Base-by-base conservation (phyloP, 805 yeast species). In the Yamadazyma tumulicola region DNA sequence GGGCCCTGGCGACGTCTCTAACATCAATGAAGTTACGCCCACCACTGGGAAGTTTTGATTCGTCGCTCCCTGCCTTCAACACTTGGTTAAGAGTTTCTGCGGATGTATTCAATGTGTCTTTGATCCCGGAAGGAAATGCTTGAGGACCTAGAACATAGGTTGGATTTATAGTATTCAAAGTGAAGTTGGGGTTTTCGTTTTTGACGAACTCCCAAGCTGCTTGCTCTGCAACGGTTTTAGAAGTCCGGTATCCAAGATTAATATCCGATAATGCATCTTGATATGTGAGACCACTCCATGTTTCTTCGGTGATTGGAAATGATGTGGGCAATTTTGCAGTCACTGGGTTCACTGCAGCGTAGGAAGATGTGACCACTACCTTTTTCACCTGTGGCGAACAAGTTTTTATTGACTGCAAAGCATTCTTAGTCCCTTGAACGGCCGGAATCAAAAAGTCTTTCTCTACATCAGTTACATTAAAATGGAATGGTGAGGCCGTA, bases 1-100 rank as follows among this genome's bases (percentile, higher is more conserved):
- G 85, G 10, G 79, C 77, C 35, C 49, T 51, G 4, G 85, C 83
- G 29, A 76, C 79, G 49, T 81, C 85, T 48, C 84, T 66, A 3
- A 79, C 84, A 51, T 79, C 83, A 24, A 72, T 62, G n/a, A n/a
- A n/a, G n/a, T n/a, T n/a, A n/a, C 31, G 49, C 59, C 8, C 26
- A 16, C 11, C 45, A 53, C 6, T 26, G 31, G 9, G 16, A 10
- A 4, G 4, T n/a, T 4, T 46, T 36, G 41, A 52, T 15, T 23
- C n/a, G n/a, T 38, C 24, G 31, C 49, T 41, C 30, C 34, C 32
- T 19, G 48, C 42, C 20, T 28, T 46, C 42, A 46, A 52, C 36
- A 12, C 37, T 35, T 51, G 61, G 30, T 53, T 41, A 24, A 59
- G 31, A 22, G 50, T 54, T 43, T 53, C 46, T 21, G 51, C 57